These are phyloP conservation scores for Blastobotrys parvus DNA, from an alignment of 805 yeast species.

Conservation along the genomic window DNA sequence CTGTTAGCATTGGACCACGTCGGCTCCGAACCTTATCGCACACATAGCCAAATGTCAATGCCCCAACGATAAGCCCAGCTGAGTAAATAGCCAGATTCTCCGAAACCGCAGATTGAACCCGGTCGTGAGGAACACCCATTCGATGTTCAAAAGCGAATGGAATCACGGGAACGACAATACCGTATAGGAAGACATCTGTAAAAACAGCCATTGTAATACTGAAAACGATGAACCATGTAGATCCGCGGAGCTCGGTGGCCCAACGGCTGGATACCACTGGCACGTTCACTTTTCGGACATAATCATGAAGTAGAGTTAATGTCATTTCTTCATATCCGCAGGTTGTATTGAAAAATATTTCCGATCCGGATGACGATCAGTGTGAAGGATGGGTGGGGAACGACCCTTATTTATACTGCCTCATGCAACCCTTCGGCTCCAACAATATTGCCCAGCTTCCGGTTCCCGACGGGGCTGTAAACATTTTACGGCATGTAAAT, in stretches of 20 bases:
- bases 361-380: too few species aligned
- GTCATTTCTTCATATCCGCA: too few species aligned
- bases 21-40: conserved; percentile 22
- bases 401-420: too few species aligned
- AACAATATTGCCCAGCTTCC: too few species aligned
- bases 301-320: too few species aligned
- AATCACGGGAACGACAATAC: conserved; percentile 26
- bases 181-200: conserved; percentile 27
- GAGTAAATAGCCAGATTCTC: conserved; percentile 26
- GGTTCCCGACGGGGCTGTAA: too few species aligned
- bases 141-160: conserved; percentile 26
- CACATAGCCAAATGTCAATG: conserved; percentile 24
- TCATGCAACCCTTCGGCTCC: too few species aligned
- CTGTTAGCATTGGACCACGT: conserved; percentile 23
- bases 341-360: too few species aligned
- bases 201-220: conserved; percentile 28
- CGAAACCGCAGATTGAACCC: conserved; percentile 23
- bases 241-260: conserved; percentile 12
- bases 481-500: too few species aligned
- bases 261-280: not conserved
- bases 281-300: not conserved
- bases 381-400: too few species aligned
- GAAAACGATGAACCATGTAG: conserved; percentile 17
- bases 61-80: conserved; percentile 25
- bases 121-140: conserved; percentile 21